These are phyloP conservation scores for Takashimella koratensis DNA, from an alignment of 1,284 basidiomycete species.

Conservation along the genomic window DNA sequence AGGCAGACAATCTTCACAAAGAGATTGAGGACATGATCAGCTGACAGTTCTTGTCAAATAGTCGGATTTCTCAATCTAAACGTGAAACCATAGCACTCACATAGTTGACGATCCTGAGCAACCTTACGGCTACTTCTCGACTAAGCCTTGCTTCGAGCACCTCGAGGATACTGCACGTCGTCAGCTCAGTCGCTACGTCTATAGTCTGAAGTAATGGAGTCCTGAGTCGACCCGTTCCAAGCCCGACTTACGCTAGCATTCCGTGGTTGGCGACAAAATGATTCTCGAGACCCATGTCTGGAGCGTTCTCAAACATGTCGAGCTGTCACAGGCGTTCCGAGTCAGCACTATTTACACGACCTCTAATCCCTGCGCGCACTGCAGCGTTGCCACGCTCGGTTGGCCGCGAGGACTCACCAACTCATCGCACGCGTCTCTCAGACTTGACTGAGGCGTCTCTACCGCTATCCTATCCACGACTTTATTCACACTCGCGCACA, in stretches of 20 bases:
- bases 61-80: too few species aligned
- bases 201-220: background rate
- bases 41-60: too few species aligned
- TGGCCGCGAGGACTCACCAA: constrained; percentile 56
- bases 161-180: constrained; percentile 64
- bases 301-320: constrained; percentile 67
- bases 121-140: constrained; percentile 74
- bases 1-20: constrained; percentile 87
- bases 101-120: constrained; percentile 85
- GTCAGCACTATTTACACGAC: constrained; percentile 5
- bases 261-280: constrained; percentile 90
- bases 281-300: constrained; percentile 67
- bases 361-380: background rate
- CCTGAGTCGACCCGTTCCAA: background rate
- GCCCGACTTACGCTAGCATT: constrained; percentile 63
- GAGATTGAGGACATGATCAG: constrained; percentile 3
- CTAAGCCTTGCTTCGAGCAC: constrained; percentile 77
- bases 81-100: too few species aligned
- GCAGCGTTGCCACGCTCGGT: too few species aligned
- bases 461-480: constrained; percentile 83
- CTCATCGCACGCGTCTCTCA: constrained; percentile 80
- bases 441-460: constrained; percentile 69
- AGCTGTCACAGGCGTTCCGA: constrained; percentile 53
- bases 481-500: constrained; percentile 73
- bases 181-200: background rate